phyloP scores from a whole-genome alignment of 768 basidiomycete species.

The Pisolithus sp. region DNA sequence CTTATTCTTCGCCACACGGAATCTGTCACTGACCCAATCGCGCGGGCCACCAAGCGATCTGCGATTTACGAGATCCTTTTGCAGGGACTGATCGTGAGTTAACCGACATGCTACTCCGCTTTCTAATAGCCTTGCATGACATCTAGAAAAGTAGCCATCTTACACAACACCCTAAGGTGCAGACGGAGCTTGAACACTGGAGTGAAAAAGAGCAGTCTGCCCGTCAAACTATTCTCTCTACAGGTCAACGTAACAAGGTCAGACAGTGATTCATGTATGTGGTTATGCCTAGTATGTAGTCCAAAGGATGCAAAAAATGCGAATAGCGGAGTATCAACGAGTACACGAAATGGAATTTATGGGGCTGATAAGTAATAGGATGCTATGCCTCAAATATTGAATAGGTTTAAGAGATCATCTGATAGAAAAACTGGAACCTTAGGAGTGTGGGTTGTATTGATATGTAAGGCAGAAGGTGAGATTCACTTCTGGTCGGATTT shows the following conservation, averaged over 20 bases:
- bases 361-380: not conserved
- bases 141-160: constrained; percentile 58
- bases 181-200: constrained; percentile 85
- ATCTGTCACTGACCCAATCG: constrained; percentile 53
- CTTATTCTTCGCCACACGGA: constrained; percentile 69
- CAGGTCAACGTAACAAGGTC: constrained; percentile 25
- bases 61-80: constrained; percentile 72
- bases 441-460: not conserved
- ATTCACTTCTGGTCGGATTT: constrained; percentile 38
- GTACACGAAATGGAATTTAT: not conserved
- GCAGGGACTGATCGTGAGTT: constrained; percentile 67
- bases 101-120: not conserved
- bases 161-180: constrained; percentile 76
- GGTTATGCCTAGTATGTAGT: constrained; percentile 8
- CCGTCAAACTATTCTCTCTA: constrained; percentile 46
- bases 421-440: not conserved
- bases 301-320: constrained; percentile 14
- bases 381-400: not conserved
- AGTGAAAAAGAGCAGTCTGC: constrained; percentile 80
- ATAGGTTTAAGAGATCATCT: no score
- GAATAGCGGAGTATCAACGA: constrained; percentile 8
- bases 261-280: constrained; percentile 14
- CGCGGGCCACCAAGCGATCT: constrained; percentile 62
- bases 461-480: not conserved
- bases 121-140: not conserved